phyloP scores from a whole-genome alignment of 257 asterid genomes.

The Capsicum pubescens region DNA sequence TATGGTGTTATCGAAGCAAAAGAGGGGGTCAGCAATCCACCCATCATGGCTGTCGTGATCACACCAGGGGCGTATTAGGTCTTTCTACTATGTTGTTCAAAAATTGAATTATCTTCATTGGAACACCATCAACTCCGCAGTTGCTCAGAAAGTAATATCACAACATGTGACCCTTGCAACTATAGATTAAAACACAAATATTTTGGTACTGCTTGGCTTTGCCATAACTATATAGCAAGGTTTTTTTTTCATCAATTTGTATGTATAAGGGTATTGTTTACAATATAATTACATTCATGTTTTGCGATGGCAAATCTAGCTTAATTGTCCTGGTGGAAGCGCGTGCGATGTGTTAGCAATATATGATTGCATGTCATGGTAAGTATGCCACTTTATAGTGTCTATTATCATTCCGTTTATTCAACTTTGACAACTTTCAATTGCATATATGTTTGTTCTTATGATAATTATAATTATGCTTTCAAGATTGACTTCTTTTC shows the following conservation, averaged over 20 bases:
- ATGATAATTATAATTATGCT: conserved; percentile 25
- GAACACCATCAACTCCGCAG: conserved; percentile 82
- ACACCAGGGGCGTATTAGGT: conserved; percentile 95
- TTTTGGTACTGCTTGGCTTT: conserved; percentile 58
- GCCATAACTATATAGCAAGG: not conserved
- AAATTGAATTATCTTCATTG: conserved; percentile 88
- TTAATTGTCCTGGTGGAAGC: conserved; percentile 98
- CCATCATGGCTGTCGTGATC: conserved; percentile 89
- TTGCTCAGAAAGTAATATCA: conserved; percentile 93
- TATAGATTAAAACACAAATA: conserved; percentile 88
- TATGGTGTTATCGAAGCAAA: conserved; percentile 76
- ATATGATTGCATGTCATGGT: conserved; percentile 99
- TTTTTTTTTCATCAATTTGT: not conserved
- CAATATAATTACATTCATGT: not conserved
- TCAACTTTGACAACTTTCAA: not conserved
- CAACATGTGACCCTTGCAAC: conserved; percentile 95
- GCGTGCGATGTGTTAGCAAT: conserved; percentile 85
- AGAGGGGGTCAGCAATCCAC: conserved; percentile 67
- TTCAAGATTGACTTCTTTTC: conserved; percentile 23
- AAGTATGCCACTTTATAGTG: conserved; percentile 39
- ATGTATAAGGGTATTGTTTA: not conserved
- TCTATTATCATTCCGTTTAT: conserved; percentile 22
- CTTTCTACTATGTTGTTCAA: conserved; percentile 88
- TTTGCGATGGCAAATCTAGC: conserved; percentile 62
- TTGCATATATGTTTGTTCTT: conserved; percentile 21